Conservation (phyloP, 1,284 basidiomycete species). For the Sanghuangporus baumii region DNA sequence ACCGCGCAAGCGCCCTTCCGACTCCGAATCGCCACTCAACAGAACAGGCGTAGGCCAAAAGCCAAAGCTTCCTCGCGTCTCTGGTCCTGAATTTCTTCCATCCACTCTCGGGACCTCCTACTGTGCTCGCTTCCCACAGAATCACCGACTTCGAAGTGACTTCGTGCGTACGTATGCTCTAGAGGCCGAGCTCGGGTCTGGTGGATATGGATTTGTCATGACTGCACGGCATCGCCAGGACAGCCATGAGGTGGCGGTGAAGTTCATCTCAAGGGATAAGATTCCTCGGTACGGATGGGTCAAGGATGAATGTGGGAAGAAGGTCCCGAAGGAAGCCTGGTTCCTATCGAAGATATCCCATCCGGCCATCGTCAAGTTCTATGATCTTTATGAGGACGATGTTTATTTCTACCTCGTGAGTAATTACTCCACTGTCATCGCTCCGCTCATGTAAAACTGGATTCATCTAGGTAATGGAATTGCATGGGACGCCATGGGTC, state of each 20-base stretch:
- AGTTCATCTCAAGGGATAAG: constrained; percentile 87
- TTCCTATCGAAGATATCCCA: constrained; percentile 73
- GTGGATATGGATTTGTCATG: constrained; percentile 92
- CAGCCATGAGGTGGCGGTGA: constrained; percentile 78
- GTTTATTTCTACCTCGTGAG: constrained; percentile 83
- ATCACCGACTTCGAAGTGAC: constrained; percentile 56
- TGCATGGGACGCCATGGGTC: constrained; percentile 85
- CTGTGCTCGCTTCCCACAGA: constrained; percentile 54
- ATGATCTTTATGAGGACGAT: constrained; percentile 80
- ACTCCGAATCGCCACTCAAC: not conserved
- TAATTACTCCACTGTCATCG: constrained; percentile 18
- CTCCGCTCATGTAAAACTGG: not conserved
- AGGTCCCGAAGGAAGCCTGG: constrained; percentile 77
- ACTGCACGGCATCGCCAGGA: constrained; percentile 56
- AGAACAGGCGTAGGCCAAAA: not conserved
- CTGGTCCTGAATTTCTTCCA: constrained; percentile 11
- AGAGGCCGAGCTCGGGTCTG: constrained; percentile 78
- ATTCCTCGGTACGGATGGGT: constrained; percentile 79
- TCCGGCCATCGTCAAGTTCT: constrained; percentile 75
- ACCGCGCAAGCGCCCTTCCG: constrained; percentile 8
- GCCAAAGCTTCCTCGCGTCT: constrained; percentile 8
- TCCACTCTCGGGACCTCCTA: constrained; percentile 33
- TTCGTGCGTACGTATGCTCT: constrained; percentile 69
- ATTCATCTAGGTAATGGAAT: constrained; percentile 71
- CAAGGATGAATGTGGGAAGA: constrained; percentile 53